Percentiles rank a stretch among this genome's conserved stretches.
Conservation (phyloP, 306 rosid genomes). For the Neltuma alba region DNA sequence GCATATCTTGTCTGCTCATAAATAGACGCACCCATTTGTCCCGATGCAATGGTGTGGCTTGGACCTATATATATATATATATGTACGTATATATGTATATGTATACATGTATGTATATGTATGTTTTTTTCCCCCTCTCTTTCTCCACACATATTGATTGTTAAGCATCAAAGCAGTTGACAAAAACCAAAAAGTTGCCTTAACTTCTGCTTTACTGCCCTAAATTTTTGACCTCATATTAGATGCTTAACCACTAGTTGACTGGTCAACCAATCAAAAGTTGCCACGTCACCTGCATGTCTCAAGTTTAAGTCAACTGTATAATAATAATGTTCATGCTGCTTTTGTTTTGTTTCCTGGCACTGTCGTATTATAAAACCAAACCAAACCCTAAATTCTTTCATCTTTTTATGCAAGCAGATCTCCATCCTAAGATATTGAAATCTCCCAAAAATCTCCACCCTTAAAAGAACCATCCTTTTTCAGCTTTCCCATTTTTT, state of each 20-base stretch:
- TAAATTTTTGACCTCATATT: slow-evolving; percentile 56
- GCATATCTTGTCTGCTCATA: slow-evolving; percentile 69
- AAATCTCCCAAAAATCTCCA: slow-evolving; percentile 23
- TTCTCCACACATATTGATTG: slow-evolving; percentile 38
- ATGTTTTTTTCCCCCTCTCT: no score
- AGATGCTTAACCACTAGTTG: slow-evolving; percentile 55
- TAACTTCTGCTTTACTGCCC: slow-evolving; percentile 56
- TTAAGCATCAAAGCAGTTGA: slow-evolving; percentile 67
- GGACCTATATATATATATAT: slow-evolving; percentile 37
- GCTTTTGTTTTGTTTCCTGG: slow-evolving; percentile 23
- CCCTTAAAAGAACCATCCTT: slow-evolving; percentile 31
- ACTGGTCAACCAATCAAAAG: slow-evolving; percentile 42
- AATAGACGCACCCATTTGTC: slow-evolving; percentile 56
- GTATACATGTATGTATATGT: no score
- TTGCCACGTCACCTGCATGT: slow-evolving; percentile 40
- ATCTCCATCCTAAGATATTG: slow-evolving; percentile 31
- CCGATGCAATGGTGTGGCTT: slow-evolving; percentile 34
- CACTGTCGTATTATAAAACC: slow-evolving; percentile 31
- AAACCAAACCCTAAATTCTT: slow-evolving; percentile 25
- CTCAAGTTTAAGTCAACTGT: slow-evolving; percentile 57
- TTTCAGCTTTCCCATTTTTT: neutral
- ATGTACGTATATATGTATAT: no score
- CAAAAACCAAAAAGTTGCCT: slow-evolving; percentile 43
- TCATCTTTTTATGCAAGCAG: slow-evolving; percentile 31
- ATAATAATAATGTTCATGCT: slow-evolving; percentile 42